Evolutionary conservation across 2,329 filamentous ascomycete genomes (phyloP).

Genomic region (Bipolaris victoriae): DNA sequence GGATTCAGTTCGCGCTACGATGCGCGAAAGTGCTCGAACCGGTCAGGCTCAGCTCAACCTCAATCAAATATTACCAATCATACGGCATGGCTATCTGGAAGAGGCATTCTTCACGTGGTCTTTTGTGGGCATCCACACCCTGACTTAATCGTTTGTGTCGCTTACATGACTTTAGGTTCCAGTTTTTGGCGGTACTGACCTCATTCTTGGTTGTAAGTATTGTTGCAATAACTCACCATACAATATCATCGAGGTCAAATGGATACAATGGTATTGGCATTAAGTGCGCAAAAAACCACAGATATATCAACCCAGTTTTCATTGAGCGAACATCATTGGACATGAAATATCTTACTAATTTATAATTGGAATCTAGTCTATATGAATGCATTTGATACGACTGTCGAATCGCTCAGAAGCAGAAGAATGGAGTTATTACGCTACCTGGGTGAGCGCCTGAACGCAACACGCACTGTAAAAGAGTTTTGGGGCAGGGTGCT

Average conservation of each 20-base stretch:
- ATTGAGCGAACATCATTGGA: not conserved
- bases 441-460: conserved; percentile 47
- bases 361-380: conserved; percentile 20
- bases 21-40: conserved; percentile 38
- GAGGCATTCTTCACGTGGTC: conserved; percentile 54
- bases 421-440: conserved; percentile 50
- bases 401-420: conserved; percentile 47
- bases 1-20: conserved; percentile 45
- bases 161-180: conserved; percentile 33
- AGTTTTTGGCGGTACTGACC: conserved; percentile 47
- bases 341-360: conserved; percentile 14
- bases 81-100: conserved; percentile 38
- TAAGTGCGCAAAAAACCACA: not conserved
- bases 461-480: conserved; percentile 36
- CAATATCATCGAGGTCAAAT: not conserved
- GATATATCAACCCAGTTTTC: not conserved
- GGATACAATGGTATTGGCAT: not conserved
- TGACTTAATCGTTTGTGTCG: not conserved
- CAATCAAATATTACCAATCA: conserved; percentile 39
- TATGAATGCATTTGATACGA: conserved; percentile 47
- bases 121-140: conserved; percentile 26
- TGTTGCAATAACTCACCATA: not conserved
- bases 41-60: conserved; percentile 36
- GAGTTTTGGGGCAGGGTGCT: conserved; percentile 59
- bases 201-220: conserved; percentile 36